phyloP scores from a whole-genome alignment of 2,329 filamentous ascomycete genomes.

The Pyrenochaeta sp. region DNA sequence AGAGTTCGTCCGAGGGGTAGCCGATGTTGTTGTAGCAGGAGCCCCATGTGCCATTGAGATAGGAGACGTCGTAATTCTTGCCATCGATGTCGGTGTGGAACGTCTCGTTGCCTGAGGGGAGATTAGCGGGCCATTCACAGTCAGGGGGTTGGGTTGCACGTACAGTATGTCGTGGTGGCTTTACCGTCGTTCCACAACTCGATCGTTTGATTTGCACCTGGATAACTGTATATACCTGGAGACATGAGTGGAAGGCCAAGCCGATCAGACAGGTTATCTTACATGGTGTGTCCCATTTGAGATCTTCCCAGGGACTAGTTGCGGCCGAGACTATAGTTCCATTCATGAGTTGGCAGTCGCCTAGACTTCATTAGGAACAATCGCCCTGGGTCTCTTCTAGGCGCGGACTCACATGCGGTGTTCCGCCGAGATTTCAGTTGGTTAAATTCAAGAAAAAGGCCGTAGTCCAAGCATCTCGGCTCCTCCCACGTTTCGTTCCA shows the following conservation, averaged over 20 bases:
- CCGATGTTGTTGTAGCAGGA: constrained; percentile 28
- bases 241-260: background rate
- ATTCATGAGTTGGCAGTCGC: constrained; percentile 29
- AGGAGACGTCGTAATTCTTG: constrained; percentile 18
- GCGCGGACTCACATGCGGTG: constrained; percentile 1
- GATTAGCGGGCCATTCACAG: too few species aligned
- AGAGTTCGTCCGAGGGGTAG: constrained; percentile 17
- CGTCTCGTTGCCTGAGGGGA: constrained; percentile 20
- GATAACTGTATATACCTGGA: constrained; percentile 13
- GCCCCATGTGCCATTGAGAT: constrained; percentile 10
- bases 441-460: background rate
- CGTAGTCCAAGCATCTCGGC: constrained; percentile 8
- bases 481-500: constrained; percentile 21
- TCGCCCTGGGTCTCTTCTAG: too few species aligned
- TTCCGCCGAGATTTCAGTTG: background rate
- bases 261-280: background rate
- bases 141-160: too few species aligned
- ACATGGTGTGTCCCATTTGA: background rate
- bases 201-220: too few species aligned
- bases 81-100: constrained; percentile 16
- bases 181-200: too few species aligned
- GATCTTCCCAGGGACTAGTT: too few species aligned
- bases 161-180: too few species aligned
- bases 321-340: constrained; percentile 22
- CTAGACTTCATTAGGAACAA: constrained; percentile 10